phyloP scores from a whole-genome alignment of 495 filamentous ascomycete genomes.

The Aspergillus sparsus region DNA sequence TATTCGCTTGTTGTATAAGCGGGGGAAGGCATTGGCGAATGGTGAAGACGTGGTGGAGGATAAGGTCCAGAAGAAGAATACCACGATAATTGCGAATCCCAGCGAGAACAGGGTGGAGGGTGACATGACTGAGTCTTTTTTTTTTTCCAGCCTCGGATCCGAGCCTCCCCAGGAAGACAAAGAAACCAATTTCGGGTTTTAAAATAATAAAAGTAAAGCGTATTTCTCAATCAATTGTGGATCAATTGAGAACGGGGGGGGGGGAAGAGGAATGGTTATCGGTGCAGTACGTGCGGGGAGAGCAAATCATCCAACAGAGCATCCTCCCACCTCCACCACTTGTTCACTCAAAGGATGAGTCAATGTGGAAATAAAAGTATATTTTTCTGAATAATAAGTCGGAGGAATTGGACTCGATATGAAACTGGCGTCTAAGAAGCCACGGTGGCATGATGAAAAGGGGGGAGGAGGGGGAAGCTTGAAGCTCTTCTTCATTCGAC shows the following conservation, averaged over 20 bases:
- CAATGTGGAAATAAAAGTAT: not conserved
- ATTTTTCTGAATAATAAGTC: not conserved
- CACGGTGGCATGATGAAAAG: slow-evolving; percentile 21
- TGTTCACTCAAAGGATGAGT: not conserved
- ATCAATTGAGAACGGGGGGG: too few species aligned
- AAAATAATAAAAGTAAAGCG: not conserved
- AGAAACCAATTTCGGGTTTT: too few species aligned
- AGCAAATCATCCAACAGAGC: not conserved
- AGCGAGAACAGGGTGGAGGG: slow-evolving; percentile 30
- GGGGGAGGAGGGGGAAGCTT: slow-evolving; percentile 14
- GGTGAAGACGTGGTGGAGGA: slow-evolving; percentile 59
- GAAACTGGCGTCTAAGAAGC: slow-evolving; percentile 4
- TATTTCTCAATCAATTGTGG: slow-evolving; percentile 12
- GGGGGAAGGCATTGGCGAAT: slow-evolving; percentile 67
- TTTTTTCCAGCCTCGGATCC: too few species aligned
- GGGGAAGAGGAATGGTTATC: not conserved
- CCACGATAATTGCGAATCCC: slow-evolving; percentile 35
- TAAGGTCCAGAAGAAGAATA: slow-evolving; percentile 49
- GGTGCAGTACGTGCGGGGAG: slow-evolving; percentile 4
- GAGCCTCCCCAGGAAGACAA: too few species aligned
- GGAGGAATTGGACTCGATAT: not conserved
- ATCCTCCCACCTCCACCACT: slow-evolving; percentile 11
- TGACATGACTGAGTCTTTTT: slow-evolving; percentile 14
- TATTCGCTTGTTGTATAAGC: slow-evolving; percentile 74
- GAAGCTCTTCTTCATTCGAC: slow-evolving; percentile 15